Evolutionary conservation across 345 rosid species (phyloP), one percentile per base, ranked within the genome.

Genomic region (Lagerstroemia speciosa): DNA sequence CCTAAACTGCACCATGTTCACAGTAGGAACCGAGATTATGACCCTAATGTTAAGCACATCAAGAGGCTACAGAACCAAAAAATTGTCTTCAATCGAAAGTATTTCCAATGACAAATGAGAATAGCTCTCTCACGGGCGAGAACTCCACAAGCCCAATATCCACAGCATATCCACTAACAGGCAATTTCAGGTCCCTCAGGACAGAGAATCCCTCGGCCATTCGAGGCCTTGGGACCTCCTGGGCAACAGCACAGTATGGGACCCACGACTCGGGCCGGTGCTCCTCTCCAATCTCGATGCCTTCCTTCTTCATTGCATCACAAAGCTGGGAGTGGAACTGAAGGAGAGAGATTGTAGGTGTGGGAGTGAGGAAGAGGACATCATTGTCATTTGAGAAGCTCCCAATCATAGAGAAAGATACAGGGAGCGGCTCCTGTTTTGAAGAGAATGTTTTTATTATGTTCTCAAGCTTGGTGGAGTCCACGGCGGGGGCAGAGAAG

Each of bases 121-220:
- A 91, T 48, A 87, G 70, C 79, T 94, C 97, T 74, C 91, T 92
- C 79, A 79, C 96, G 0, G 97, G 93, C 12, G 95, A 83, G 75
- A 83, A 89, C 87, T 88, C 96, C 72, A 94, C 97, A 62, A 94
- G 66, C 20, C 90, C 97, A 77, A 94, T 84, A 78, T 89, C 97
- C 89, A 88, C 85, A 14, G 85, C 96, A 69, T 89, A 91, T 43
- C 99, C 99, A 65, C 73, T 74, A 46, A 94, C 95, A 0, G 97
- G 97, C 76, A 91, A 77, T 82, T 89, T 91, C 93, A 89, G 82
- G 72, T 94, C 97, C 74, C 95, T 85, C 85, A 94, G 73, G 50
- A 89, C 92, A 41, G 88, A 84, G 73, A 94, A 91, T 4, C 87
- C 96, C 78, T 94, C 97, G 0, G 85, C 88, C 75, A 91, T 84